Evolutionary conservation across 1,284 basidiomycete species (phyloP).

Genomic region (Exobasidium cylindrosporum): DNA sequence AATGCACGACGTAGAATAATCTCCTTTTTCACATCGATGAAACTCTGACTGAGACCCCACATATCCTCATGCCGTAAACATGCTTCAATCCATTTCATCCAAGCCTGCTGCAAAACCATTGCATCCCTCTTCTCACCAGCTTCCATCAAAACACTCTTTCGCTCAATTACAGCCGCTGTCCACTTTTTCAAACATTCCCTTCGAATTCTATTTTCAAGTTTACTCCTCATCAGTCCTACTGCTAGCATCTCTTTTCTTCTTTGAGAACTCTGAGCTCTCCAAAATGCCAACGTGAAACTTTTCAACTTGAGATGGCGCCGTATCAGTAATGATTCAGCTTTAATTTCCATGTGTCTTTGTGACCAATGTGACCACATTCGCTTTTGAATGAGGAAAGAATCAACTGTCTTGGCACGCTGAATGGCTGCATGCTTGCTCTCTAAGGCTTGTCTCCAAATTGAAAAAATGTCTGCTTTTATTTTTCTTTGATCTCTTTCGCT

Average conservation of each 20-base stretch:
- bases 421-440: not conserved
- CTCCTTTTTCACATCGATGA: constrained; percentile 35
- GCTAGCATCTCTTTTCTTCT: constrained; percentile 9
- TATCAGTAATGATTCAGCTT: not conserved
- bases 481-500: constrained; percentile 2
- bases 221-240: constrained; percentile 12
- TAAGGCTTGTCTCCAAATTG: not conserved
- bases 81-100: constrained; percentile 33
- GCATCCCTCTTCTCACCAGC: constrained; percentile 25
- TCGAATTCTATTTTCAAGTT: constrained; percentile 13
- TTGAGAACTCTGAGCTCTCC: constrained; percentile 22
- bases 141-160: constrained; percentile 23
- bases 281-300: constrained; percentile 7
- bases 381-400: not conserved
- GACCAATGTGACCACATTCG: not conserved
- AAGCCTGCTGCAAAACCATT: constrained; percentile 22
- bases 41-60: constrained; percentile 33
- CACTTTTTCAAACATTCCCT: constrained; percentile 20
- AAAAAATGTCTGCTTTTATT: not conserved
- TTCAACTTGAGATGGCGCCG: not conserved
- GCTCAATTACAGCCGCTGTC: constrained; percentile 29
- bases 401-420: not conserved
- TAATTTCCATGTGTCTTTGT: not conserved
- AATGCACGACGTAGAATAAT: constrained; percentile 20
- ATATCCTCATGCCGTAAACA: constrained; percentile 34